Base-by-base conservation (phyloP, 305 asterid genomes). In the Fraxinus angustifolia region DNA sequence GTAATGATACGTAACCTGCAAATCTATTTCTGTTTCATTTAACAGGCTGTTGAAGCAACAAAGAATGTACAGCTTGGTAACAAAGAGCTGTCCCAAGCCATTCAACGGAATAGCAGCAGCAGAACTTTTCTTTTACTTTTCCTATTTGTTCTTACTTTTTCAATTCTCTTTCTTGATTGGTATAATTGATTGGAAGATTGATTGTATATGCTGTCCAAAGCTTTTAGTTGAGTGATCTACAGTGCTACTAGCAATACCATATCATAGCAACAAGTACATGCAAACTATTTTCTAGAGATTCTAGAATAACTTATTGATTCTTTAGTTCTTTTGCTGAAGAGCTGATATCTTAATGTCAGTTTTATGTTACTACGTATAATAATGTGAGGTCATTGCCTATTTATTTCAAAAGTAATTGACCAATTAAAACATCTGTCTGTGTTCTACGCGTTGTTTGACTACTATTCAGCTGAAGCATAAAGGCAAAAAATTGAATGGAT, bases 91-190 rank as follows among this genome's bases (percentile, higher is more conserved):
- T 82, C 94, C 12, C 92, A 90, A 82, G 98, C 97, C 87, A 92
- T 95, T 81, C 92, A 91, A 81, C 82, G 96, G 85, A 94, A 92
- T 82, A 93, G 95, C 90, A 85, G 97, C 83, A 87, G 91, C 88
- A 89, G 98, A 84, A 93, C 98, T 23, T 93, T 95, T 89, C 93
- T 95, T 77, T 82, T 93, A 87, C 97, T 93, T 72, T 94, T 93
- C 80, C 84, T 94, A n/a, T 84, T 90, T 83, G 98, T 94, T 33
- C 93, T 92, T 73, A 93, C 97, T 35, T 93, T 90, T 76, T 84
- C 97, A 30, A 84, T 93, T 86, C 89, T 95, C 79, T 93, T 95
- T 87, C 94, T 95, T 80, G 98, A 93, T 88, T 93, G 97, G 98
- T 93, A 67, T 67, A 67, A 12, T 67, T 67, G 35, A 67, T 26